These are phyloP conservation scores for Rhodotorula graminis DNA, from an alignment of 768 basidiomycete genomes.

Conservation along the genomic window DNA sequence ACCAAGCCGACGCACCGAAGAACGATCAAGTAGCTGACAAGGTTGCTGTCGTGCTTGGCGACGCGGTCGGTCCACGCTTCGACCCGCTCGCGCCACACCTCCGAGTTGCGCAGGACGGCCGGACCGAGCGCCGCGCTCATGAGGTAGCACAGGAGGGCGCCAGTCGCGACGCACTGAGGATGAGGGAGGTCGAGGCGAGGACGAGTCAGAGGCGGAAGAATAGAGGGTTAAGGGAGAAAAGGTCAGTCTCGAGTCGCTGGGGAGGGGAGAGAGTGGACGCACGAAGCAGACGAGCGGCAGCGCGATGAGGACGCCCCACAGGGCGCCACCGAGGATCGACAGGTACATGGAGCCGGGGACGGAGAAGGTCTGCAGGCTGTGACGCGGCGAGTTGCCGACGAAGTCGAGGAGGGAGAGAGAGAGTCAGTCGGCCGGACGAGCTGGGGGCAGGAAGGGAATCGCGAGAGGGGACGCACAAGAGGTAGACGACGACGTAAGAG, in stretches of 20 bases:
- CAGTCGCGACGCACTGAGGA: conserved; percentile 70
- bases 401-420: background rate
- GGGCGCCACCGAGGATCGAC: conserved; percentile 73
- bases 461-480: conserved; percentile 62
- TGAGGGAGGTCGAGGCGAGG: too few species aligned
- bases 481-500: conserved; percentile 81
- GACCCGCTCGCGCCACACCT: conserved; percentile 74
- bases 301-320: conserved; percentile 83
- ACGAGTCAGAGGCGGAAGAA: too few species aligned
- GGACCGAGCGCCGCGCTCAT: conserved; percentile 89
- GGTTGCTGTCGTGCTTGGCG: conserved; percentile 68
- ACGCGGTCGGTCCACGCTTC: conserved; percentile 80
- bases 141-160: conserved; percentile 85
- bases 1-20: conserved; percentile 50
- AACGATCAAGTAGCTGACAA: conserved; percentile 90
- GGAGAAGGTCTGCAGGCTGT: conserved; percentile 89
- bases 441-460: conserved; percentile 24
- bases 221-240: too few species aligned
- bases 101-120: conserved; percentile 78
- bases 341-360: conserved; percentile 57
- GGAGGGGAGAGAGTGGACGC: conserved; percentile 32
- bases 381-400: background rate
- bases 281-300: conserved; percentile 81
- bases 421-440: background rate
- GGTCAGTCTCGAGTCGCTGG: background rate